A percentile compares a stretch with the other conserved stretches of the same genome.
Evolutionary conservation across 2,329 filamentous ascomycete species (phyloP).

Genomic region (Colletotrichum higginsianum): DNA sequence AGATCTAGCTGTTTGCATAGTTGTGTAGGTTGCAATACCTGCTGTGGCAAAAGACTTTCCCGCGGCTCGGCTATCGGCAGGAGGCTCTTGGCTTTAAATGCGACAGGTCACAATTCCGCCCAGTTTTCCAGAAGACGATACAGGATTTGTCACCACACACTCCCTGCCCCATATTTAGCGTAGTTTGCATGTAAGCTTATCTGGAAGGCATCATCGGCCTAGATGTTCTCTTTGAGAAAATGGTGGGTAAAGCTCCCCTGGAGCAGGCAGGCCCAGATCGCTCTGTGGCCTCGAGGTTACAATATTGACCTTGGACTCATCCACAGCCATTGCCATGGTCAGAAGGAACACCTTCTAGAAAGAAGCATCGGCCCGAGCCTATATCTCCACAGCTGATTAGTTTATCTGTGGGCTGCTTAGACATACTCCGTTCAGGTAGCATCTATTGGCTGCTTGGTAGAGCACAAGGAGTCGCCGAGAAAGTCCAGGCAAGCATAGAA

Average conservation of each 20-base stretch:
- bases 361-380: neutral
- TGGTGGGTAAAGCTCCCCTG: neutral
- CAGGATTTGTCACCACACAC: neutral
- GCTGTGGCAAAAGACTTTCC: neutral
- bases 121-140: neutral
- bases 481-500: no score
- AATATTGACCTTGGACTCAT: neutral
- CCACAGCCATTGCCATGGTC: neutral
- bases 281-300: neutral
- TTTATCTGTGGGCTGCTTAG: no score
- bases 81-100: neutral
- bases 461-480: no score
- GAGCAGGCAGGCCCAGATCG: neutral
- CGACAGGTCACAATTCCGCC: neutral
- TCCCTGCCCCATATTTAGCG: neutral
- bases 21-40: no score
- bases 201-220: neutral
- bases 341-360: neutral
- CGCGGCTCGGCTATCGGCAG: neutral
- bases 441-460: no score
- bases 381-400: neutral
- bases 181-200: neutral
- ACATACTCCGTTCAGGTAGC: no score
- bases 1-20: no score
- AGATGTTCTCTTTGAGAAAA: no score